Evolutionary conservation across 805 yeast species (phyloP).

Genomic region (Saccharomycopsis sp.): DNA sequence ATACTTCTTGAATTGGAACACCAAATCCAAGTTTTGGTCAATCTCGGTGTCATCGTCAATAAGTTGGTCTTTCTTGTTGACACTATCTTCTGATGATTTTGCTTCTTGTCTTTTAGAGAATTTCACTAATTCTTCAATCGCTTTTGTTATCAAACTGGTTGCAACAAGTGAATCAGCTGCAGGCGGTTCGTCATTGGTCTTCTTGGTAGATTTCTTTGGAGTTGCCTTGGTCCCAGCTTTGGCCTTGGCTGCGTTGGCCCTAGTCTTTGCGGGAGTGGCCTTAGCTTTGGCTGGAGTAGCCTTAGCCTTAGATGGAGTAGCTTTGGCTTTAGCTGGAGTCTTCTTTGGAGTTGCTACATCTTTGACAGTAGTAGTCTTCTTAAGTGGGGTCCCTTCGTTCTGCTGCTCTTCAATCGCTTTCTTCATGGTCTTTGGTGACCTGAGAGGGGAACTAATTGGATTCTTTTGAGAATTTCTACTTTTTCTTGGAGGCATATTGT

Average conservation of each 20-base stretch:
- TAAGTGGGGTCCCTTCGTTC: background rate
- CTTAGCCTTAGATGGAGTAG: conserved; percentile 16
- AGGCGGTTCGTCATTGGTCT: conserved; percentile 23
- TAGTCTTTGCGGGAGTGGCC: conserved; percentile 11
- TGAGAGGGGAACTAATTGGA: conserved; percentile 11
- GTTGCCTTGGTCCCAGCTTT: conserved; percentile 6
- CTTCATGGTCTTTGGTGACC: conserved; percentile 11
- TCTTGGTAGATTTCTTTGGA: conserved; percentile 11
- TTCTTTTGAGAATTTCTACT: conserved; percentile 7
- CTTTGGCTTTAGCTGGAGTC: no score
- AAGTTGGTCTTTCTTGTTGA: conserved; percentile 36
- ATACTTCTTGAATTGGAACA: conserved; percentile 20
- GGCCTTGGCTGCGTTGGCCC: conserved; percentile 15
- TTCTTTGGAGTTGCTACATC: conserved; percentile 20
- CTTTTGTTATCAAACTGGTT: conserved; percentile 29
- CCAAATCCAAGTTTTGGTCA: conserved; percentile 8
- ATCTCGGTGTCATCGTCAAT: conserved; percentile 42
- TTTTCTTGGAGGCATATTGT: conserved; percentile 17
- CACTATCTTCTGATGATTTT: conserved; percentile 26
- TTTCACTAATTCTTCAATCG: conserved; percentile 59
- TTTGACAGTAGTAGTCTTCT: conserved; percentile 22
- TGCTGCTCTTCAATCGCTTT: background rate
- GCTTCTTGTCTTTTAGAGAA: conserved; percentile 38
- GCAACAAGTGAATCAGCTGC: background rate
- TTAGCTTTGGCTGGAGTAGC: conserved; percentile 20